A percentile compares a stretch with the other conserved stretches of the same genome.
These are phyloP conservation scores for Ophiostoma ips DNA, from an alignment of 2,329 filamentous ascomycete species.

Conservation along the genomic window DNA sequence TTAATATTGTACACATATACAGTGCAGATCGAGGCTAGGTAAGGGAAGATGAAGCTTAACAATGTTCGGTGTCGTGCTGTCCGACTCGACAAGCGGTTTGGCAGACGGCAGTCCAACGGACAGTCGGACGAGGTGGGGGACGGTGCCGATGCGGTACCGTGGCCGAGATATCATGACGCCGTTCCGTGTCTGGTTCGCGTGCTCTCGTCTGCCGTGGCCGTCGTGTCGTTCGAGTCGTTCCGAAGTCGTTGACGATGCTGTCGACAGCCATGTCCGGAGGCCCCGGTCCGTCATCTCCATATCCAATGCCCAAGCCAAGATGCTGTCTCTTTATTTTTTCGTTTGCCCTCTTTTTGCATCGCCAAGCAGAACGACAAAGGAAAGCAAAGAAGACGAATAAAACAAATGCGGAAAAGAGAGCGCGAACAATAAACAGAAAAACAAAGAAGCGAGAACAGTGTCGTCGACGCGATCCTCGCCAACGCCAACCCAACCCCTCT, in stretches of 20 bases:
- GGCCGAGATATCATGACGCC: too few relatives aligned
- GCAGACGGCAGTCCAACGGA: too few relatives aligned
- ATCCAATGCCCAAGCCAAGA: constrained; percentile 4
- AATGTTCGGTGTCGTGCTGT: constrained; percentile 12
- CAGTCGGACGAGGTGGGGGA: too few relatives aligned
- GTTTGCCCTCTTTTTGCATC: not conserved
- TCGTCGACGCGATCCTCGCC: not conserved
- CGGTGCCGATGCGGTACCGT: too few relatives aligned
- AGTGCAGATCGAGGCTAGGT: constrained; percentile 18
- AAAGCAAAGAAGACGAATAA: not conserved
- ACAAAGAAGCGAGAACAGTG: constrained; percentile 1
- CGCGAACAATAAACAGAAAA: not conserved
- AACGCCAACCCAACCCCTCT: not conserved
- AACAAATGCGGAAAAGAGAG: not conserved
- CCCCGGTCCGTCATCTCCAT: not conserved
- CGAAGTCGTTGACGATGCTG: not conserved
- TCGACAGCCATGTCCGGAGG: not conserved
- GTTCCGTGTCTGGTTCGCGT: too few relatives aligned
- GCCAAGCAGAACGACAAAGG: not conserved
- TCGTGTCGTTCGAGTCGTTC: not conserved
- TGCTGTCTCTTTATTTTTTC: constrained; percentile 2
- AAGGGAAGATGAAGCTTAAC: constrained; percentile 28
- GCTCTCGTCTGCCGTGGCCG: not conserved
- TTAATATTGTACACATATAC: constrained; percentile 40
- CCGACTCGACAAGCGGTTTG: not conserved